A percentile compares a stretch with the other conserved stretches of the same genome.
phyloP scores from a whole-genome alignment of 1,284 basidiomycete species.

The Tilletia caries region DNA sequence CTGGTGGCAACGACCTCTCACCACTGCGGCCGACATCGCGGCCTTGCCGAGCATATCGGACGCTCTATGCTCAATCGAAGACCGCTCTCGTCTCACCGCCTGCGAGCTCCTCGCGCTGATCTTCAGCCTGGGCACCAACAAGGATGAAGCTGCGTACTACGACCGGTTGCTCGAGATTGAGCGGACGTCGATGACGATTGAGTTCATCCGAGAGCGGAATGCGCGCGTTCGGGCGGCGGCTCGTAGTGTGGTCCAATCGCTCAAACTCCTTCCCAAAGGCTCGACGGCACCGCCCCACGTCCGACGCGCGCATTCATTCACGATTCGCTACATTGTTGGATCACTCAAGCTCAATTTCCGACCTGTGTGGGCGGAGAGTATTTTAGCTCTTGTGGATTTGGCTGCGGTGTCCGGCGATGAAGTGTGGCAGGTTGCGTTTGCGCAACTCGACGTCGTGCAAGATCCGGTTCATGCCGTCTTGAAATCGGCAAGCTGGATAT shows the following conservation, averaged over 20 bases:
- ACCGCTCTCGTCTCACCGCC: constrained; percentile 30
- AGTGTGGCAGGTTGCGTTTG: constrained; percentile 30
- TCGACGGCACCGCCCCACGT: background rate
- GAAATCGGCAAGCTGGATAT: background rate
- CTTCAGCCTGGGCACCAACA: background rate
- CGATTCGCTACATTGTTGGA: constrained; percentile 38
- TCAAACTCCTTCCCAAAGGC: constrained; percentile 3
- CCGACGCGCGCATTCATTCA: constrained; percentile 15
- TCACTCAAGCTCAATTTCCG: constrained; percentile 49
- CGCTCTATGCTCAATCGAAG: constrained; percentile 22
- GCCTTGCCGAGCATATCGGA: background rate
- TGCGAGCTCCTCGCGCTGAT: constrained; percentile 30
- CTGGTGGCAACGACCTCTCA: background rate
- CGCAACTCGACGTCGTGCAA: constrained; percentile 20
- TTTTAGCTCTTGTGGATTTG: constrained; percentile 41
- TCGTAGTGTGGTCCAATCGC: constrained; percentile 27
- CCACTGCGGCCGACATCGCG: background rate
- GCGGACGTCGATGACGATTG: constrained; percentile 33
- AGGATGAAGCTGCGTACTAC: constrained; percentile 12
- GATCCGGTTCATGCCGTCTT: background rate
- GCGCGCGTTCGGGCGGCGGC: constrained; percentile 43
- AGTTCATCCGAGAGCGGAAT: constrained; percentile 44
- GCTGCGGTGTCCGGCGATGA: constrained; percentile 22
- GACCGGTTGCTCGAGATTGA: constrained; percentile 38
- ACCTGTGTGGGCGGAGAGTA: constrained; percentile 47